Evolutionary conservation across 768 basidiomycete genomes (phyloP).

Genomic region (Cyathus striatus): DNA sequence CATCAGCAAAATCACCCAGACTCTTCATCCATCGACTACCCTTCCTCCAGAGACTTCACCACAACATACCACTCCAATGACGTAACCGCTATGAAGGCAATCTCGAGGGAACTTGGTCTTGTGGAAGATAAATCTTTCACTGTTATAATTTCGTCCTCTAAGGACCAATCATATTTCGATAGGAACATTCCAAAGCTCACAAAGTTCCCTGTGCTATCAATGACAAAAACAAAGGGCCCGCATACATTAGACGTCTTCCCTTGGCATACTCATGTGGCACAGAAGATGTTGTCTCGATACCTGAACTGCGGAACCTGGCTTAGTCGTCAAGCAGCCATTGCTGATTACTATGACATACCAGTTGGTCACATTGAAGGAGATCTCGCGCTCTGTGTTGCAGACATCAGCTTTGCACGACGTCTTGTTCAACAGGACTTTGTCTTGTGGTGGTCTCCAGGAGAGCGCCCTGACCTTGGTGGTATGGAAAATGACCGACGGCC

Average conservation of each 20-base stretch:
- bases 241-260: slow-evolving; percentile 79
- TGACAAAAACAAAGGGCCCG: slow-evolving; percentile 73
- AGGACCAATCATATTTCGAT: slow-evolving; percentile 83
- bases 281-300: slow-evolving; percentile 83
- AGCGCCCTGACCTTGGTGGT: slow-evolving; percentile 90
- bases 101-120: slow-evolving; percentile 82
- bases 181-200: slow-evolving; percentile 59
- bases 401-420: slow-evolving; percentile 87
- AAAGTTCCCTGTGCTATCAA: slow-evolving; percentile 84
- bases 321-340: slow-evolving; percentile 70
- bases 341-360: slow-evolving; percentile 90
- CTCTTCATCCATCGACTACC: slow-evolving; percentile 57
- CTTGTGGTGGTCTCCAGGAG: slow-evolving; percentile 94
- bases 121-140: slow-evolving; percentile 70
- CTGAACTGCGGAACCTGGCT: slow-evolving; percentile 75
- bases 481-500: slow-evolving; percentile 81
- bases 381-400: slow-evolving; percentile 80
- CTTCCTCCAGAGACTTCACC: slow-evolving; percentile 51
- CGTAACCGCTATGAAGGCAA: slow-evolving; percentile 72
- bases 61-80: slow-evolving; percentile 79
- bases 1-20: slow-evolving; percentile 31
- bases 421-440: slow-evolving; percentile 85
- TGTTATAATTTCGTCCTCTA: slow-evolving; percentile 81
- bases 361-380: slow-evolving; percentile 91
- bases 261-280: slow-evolving; percentile 81